Evolutionary conservation across 352 stramenopile genomes (phyloP).

Genomic region (Globisporangium spinosum): DNA sequence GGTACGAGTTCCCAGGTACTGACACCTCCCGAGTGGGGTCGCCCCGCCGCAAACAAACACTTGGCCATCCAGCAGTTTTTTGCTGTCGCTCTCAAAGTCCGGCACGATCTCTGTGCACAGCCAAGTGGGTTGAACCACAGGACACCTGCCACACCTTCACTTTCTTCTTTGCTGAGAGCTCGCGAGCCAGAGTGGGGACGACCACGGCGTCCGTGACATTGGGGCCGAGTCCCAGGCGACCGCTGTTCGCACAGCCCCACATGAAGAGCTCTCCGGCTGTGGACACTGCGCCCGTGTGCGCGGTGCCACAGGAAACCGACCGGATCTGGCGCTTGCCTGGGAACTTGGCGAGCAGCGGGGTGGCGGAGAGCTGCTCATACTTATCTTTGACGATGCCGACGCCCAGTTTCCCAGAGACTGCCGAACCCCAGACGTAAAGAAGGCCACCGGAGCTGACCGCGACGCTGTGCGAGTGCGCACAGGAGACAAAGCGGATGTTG

Average conservation of each 20-base stretch:
- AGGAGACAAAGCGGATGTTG: conserved; percentile 46
- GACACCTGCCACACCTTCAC: conserved; percentile 78
- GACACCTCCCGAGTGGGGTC: conserved; percentile 69
- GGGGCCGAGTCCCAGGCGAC: conserved; percentile 83
- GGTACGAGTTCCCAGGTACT: conserved; percentile 71
- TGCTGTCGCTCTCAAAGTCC: conserved; percentile 49
- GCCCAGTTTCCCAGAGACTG: conserved; percentile 81
- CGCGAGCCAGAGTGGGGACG: conserved; percentile 81
- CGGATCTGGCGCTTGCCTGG: conserved; percentile 56
- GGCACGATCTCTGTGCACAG: conserved; percentile 70
- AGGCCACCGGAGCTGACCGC: conserved; percentile 67
- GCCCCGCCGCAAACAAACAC: conserved; percentile 88
- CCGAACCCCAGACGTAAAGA: conserved; percentile 89
- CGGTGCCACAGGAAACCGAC: conserved; percentile 86
- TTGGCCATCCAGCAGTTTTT: conserved; percentile 68
- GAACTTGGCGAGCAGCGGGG: conserved; percentile 70
- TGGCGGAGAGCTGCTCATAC: conserved; percentile 75
- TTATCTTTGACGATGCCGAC: conserved; percentile 78
- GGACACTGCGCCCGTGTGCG: conserved; percentile 73
- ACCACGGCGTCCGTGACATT: conserved; percentile 61
- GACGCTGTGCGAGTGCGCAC: conserved; percentile 86
- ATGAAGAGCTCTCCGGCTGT: conserved; percentile 76
- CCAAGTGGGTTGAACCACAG: conserved; percentile 75
- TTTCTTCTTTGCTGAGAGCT: conserved; percentile 41
- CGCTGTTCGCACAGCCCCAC: conserved; percentile 91